A percentile compares a stretch with the other conserved stretches of the same genome.
These are phyloP conservation scores for Miscanthus sacchariflorus DNA, from an alignment of 202 grass and related monocot species.

Conservation along the genomic window DNA sequence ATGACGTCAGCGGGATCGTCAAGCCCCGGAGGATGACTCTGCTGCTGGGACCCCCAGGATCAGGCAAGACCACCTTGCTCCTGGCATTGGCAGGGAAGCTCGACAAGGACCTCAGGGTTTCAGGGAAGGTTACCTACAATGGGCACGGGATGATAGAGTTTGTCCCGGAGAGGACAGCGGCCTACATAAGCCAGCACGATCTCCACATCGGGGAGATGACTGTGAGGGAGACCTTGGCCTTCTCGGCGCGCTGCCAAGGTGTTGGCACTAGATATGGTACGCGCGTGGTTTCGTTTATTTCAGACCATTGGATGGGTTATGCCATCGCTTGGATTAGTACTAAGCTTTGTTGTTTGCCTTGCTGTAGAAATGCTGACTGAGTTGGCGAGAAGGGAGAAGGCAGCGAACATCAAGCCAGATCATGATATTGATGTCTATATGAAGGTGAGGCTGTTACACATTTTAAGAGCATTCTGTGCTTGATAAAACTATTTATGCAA, in stretches of 20 bases:
- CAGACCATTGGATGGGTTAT: background rate
- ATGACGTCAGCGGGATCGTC: constrained; percentile 85
- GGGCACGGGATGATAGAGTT: constrained; percentile 91
- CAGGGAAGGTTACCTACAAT: constrained; percentile 88
- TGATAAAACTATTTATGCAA: background rate
- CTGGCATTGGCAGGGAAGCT: constrained; percentile 88
- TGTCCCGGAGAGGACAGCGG: constrained; percentile 80
- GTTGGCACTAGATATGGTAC: constrained; percentile 85
- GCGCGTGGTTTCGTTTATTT: background rate
- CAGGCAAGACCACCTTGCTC: constrained; percentile 88
- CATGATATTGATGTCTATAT: constrained; percentile 96
- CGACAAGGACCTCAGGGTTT: constrained; percentile 69
- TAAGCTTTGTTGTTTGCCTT: constrained; percentile 40
- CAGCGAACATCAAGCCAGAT: constrained; percentile 90
- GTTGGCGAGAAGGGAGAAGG: constrained; percentile 88
- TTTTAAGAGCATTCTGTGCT: background rate
- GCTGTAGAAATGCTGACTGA: constrained; percentile 84
- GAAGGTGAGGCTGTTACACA: constrained; percentile 65
- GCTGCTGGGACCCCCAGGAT: constrained; percentile 68
- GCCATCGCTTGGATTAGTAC: background rate
- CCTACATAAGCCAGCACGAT: constrained; percentile 97
- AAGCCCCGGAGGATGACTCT: constrained; percentile 91
- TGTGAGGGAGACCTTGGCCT: constrained; percentile 87
- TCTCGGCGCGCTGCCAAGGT: constrained; percentile 88
- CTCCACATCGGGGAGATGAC: constrained; percentile 96